Evolutionary conservation across 2,329 filamentous ascomycete genomes (phyloP).

Genomic region (Trichophyton schoenleinii): DNA sequence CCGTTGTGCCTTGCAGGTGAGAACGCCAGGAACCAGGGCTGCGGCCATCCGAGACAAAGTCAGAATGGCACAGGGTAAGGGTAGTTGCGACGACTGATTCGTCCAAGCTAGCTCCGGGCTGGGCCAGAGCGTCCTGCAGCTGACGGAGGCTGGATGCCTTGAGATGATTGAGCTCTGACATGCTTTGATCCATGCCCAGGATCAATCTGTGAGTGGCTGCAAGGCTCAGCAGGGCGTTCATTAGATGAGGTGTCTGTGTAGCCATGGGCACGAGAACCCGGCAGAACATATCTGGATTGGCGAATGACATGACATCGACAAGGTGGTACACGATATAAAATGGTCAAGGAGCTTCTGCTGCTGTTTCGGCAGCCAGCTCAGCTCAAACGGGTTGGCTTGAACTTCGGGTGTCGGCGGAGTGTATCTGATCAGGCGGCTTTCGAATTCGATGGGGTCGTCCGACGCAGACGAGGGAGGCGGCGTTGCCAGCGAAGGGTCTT

Average conservation of each 20-base stretch:
- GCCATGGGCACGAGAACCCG: constrained; percentile 16
- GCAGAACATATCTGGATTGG: constrained; percentile 15
- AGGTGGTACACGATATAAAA: constrained; percentile 27
- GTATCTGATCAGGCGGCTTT: neutral
- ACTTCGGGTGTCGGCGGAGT: neutral
- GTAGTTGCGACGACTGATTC: constrained; percentile 12
- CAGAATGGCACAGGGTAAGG: constrained; percentile 12
- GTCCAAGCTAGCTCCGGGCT: constrained; percentile 6
- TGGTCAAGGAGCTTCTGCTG: constrained; percentile 17
- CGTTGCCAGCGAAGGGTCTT: neutral
- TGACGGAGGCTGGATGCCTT: constrained; percentile 9
- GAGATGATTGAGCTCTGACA: constrained; percentile 9
- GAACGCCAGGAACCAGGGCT: constrained; percentile 13
- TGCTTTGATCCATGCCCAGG: constrained; percentile 30
- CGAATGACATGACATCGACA: constrained; percentile 17
- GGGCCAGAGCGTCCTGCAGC: constrained; percentile 9
- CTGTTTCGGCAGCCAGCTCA: constrained; percentile 6
- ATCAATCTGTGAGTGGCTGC: constrained; percentile 16
- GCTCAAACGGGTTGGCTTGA: neutral
- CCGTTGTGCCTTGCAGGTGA: constrained; percentile 13
- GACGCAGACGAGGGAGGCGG: neutral
- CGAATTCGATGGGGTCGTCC: neutral
- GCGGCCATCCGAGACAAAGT: constrained; percentile 13
- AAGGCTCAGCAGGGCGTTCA: constrained; percentile 14
- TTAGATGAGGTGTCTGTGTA: constrained; percentile 13